Percentiles rank a stretch among this genome's conserved stretches.
Evolutionary conservation across 2,329 filamentous ascomycete species (phyloP).

Genomic region (Pseudogymnoascus sp.): DNA sequence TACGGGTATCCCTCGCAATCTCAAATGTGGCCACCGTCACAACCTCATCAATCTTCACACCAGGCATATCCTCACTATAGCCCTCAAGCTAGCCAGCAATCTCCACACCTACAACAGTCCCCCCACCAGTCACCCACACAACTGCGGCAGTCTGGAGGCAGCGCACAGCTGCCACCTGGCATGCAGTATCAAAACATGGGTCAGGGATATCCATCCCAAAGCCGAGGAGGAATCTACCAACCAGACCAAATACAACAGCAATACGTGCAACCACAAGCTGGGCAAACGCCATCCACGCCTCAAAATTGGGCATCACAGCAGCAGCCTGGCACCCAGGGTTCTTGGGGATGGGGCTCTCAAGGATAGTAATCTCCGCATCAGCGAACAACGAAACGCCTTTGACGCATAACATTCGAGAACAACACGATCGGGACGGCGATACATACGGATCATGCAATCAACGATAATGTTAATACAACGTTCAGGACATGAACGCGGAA

Average conservation of each 20-base stretch:
- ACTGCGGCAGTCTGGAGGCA: conserved; percentile 47
- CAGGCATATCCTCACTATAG: conserved; percentile 45
- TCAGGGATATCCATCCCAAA: conserved; percentile 47
- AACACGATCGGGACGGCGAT: conserved; percentile 6
- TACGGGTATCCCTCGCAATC: conserved; percentile 55
- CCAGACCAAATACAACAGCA: conserved; percentile 55
- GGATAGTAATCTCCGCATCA: conserved; percentile 8
- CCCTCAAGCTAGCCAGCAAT: conserved; percentile 35
- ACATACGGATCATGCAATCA: conserved; percentile 5
- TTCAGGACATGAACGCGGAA: conserved; percentile 4
- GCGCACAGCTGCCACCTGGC: conserved; percentile 46
- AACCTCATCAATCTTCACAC: conserved; percentile 54
- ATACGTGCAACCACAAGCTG: conserved; percentile 56
- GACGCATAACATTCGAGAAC: conserved; percentile 1
- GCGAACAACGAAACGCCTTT: conserved; percentile 1
- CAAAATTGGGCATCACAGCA: conserved; percentile 28
- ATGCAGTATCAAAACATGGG: conserved; percentile 57
- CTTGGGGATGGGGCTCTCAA: conserved; percentile 24
- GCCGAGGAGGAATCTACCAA: conserved; percentile 51
- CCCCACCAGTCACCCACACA: conserved; percentile 51
- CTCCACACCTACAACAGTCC: conserved; percentile 33
- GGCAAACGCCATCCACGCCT: conserved; percentile 22
- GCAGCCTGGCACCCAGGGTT: conserved; percentile 18
- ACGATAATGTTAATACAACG: conserved; percentile 9
- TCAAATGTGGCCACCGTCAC: conserved; percentile 54